Evolutionary conservation across 176 grass and related monocot species (phyloP).

Genomic region (Tuctoria greenei): DNA sequence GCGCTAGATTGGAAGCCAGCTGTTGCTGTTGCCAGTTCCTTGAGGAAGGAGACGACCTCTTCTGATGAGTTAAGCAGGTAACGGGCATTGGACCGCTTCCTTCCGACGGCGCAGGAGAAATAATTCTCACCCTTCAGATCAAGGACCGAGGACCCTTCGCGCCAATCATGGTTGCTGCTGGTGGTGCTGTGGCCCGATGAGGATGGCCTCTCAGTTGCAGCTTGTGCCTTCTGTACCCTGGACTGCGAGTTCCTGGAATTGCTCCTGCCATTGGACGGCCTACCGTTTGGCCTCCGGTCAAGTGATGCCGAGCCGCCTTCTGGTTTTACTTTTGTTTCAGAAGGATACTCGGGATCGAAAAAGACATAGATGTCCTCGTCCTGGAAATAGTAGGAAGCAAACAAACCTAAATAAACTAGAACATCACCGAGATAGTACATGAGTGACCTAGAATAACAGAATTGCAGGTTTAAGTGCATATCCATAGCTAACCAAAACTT

Average conservation of each 20-base stretch:
- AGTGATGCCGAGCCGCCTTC: conserved; percentile 46
- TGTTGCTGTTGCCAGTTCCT: conserved; percentile 56
- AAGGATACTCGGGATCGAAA: conserved; percentile 92
- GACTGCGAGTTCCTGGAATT: conserved; percentile 58
- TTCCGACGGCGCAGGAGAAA: conserved; percentile 90
- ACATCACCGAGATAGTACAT: not conserved
- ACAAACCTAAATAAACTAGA: not conserved
- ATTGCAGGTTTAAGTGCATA: not conserved
- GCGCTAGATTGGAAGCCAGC: conserved; percentile 16
- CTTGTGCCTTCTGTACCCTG: conserved; percentile 48
- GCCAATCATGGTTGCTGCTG: conserved; percentile 63
- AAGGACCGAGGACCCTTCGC: conserved; percentile 88
- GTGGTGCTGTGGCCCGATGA: conserved; percentile 42
- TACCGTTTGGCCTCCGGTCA: conserved; percentile 54
- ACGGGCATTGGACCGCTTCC: conserved; percentile 85
- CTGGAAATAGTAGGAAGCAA: conserved; percentile 41
- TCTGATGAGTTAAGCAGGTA: conserved; percentile 84
- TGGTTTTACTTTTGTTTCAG: conserved; percentile 77
- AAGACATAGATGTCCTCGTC: conserved; percentile 99
- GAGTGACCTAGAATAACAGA: not conserved
- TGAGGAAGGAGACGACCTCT: conserved; percentile 82
- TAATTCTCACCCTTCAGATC: conserved; percentile 99
- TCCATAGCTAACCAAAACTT: not conserved
- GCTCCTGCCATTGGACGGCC: conserved; percentile 61
- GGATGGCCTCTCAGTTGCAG: conserved; percentile 46